phyloP scores from a whole-genome alignment of 2,329 filamentous ascomycete genomes.

The Colletotrichum caudatum region DNA sequence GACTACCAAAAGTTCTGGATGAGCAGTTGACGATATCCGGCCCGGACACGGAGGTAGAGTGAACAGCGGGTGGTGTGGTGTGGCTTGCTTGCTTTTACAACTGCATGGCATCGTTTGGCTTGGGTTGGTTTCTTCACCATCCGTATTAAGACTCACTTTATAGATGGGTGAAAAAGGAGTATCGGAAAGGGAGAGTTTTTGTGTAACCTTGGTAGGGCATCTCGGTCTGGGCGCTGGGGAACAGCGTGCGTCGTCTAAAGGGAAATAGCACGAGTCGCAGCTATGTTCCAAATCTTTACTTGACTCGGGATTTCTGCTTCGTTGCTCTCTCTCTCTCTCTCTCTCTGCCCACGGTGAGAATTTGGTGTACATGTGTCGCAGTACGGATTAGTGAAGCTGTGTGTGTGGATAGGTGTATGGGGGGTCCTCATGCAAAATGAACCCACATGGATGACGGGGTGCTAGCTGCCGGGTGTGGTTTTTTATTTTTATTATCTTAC shows the following conservation, averaged over 20 bases:
- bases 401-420: background rate
- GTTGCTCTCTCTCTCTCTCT: background rate
- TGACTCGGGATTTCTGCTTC: slow-evolving; percentile 2
- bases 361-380: slow-evolving; percentile 13
- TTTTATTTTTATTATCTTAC: no score
- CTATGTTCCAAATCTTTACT: background rate
- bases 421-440: no score
- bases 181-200: background rate
- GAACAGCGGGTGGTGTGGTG: slow-evolving; percentile 25
- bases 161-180: slow-evolving; percentile 6
- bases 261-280: slow-evolving; percentile 6
- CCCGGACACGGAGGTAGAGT: slow-evolving; percentile 16
- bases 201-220: slow-evolving; percentile 2
- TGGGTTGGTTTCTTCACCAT: slow-evolving; percentile 15
- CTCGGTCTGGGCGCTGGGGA: background rate
- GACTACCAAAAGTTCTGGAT: slow-evolving; percentile 11
- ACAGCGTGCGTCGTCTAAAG: slow-evolving; percentile 9
- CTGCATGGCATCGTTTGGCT: slow-evolving; percentile 31
- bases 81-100: slow-evolving; percentile 12
- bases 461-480: no score
- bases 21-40: slow-evolving; percentile 35
- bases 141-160: slow-evolving; percentile 29
- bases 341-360: slow-evolving; percentile 15
- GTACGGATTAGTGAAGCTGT: slow-evolving; percentile 4
- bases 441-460: no score